Evolutionary conservation across 306 rosid genomes (phyloP), one percentile per base, ranked within the genome.

Genomic region (Gynostemma pentaphyllum): DNA sequence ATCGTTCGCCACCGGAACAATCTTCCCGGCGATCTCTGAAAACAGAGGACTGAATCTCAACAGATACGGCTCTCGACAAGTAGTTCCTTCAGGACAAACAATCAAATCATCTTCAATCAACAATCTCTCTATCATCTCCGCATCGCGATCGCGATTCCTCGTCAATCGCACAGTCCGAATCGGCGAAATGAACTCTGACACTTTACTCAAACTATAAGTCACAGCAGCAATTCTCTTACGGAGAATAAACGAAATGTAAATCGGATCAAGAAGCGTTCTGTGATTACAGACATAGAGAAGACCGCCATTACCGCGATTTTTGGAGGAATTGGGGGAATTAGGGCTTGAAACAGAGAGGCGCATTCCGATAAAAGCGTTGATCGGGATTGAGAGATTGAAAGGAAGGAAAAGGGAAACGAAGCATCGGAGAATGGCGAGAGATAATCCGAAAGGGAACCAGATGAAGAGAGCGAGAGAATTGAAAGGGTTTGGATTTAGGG

Each of bases 21-120:
- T 83, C 2, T 70, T 73, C 0, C 78, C 66, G 2, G 82, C 51
- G 68, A 91, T 64, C 32, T 91, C 98, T 0, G 96, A 56, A 26
- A 88, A 91, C 36, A 87, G 34, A 6, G 98, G 89, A 46, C 98
- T 91, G 42, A 87, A 91, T 74, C 98, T 67, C 13, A 91, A 74
- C 32, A 91, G 84, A 73, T 85, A 91, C 0, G 89, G 79, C n/a
- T 91, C 98, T 37, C 98, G 78, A 42, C 98, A 91, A 0, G 98
- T 91, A 65, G 97, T 91, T 54, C 97, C 97, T 14, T 91, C 97
- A 0, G 97, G 95, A 60, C 97, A 87, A 32, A 91, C 87, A 8
- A 80, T 83, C 2, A 91, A 14, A 61, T 85, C 90, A 5, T 89
- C 97, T 68, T 85, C 55, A 0, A 26, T 28, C 12, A 87, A 44